phyloP scores from a whole-genome alignment of 148 eudicot species.

The Arctostaphylos glauca region DNA sequence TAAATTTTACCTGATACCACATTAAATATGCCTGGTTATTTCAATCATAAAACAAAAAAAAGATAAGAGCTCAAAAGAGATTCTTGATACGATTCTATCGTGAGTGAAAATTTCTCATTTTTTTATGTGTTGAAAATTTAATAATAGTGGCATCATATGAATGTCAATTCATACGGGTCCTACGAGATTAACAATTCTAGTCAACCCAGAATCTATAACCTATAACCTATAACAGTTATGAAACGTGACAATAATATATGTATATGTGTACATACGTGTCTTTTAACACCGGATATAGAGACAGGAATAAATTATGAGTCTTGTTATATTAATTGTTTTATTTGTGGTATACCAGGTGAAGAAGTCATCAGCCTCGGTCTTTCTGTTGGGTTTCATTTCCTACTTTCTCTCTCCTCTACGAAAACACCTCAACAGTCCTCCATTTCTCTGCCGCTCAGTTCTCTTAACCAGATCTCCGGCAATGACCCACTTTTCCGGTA shows the following conservation, averaged over 20 bases:
- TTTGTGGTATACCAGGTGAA: conserved; percentile 10
- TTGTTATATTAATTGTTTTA: background rate
- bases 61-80: too few species aligned
- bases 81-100: too few species aligned
- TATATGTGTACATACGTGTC: background rate
- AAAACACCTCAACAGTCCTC: conserved; percentile 2
- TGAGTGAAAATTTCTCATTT: too few species aligned
- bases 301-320: background rate
- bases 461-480: conserved; percentile 46
- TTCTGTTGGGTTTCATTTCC: conserved; percentile 13
- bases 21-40: too few species aligned
- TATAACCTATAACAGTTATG: background rate
- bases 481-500: conserved; percentile 43
- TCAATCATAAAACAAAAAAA: too few species aligned
- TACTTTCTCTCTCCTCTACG: conserved; percentile 13
- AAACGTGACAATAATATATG: background rate
- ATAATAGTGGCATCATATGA: too few species aligned
- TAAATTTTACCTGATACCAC: too few species aligned
- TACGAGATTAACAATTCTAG: too few species aligned
- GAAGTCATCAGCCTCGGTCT: conserved; percentile 1
- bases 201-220: too few species aligned
- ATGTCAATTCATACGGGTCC: too few species aligned
- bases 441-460: conserved; percentile 24
- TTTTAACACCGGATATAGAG: background rate
- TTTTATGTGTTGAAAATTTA: too few species aligned